Evolutionary conservation across 179 eudicot species (phyloP), one percentile per base, ranked within the genome.

Genomic region (Actinidia chinensis): DNA sequence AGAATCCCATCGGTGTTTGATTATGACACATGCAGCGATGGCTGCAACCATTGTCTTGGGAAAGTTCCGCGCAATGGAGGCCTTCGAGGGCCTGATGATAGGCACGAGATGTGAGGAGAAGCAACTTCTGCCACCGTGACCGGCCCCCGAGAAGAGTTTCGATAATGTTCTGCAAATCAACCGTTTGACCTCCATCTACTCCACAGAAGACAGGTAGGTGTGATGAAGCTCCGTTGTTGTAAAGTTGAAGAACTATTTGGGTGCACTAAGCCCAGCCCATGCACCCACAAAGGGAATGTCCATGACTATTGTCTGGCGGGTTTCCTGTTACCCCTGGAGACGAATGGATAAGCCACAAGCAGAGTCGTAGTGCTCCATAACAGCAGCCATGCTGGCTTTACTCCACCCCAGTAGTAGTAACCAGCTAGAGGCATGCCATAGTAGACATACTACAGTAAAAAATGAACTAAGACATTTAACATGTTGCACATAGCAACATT

Each of bases 331-430:
- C 91, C 20, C 97, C 98, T 2, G 97, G 97, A 42, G 97, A 94
- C 81, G 85, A 93, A 85, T n/a, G 98, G 98, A 80, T 94, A 94
- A 10, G 97, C 97, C 77, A 94, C n/a, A 74, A 28, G 94, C 85
- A 48, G 91, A 80, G 73, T 93, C 97, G 6, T 94, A 94, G 78
- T 91, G 97, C 71, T 94, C 98, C 93, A 93, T 85, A 61, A 97
- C 98, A 9, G 88, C 76, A 54, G 89, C 98, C n/a, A n/a, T 28
- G 91, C 88, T 6, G 98, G 98, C 65, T 91, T 89, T 36, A 94
- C 98, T 51, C 98, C 98, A 8, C 98, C 98, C 98, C 98, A 94
- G 86, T n/a, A n/a, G n/a, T n/a, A n/a, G n/a, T 94, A 94, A 22
- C 98, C 98, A 1, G 97, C 97, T 75, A 94, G 86, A 77, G n/a